phyloP scores from a whole-genome alignment of 208 protist genomes.

The Leishmania tropica region DNA sequence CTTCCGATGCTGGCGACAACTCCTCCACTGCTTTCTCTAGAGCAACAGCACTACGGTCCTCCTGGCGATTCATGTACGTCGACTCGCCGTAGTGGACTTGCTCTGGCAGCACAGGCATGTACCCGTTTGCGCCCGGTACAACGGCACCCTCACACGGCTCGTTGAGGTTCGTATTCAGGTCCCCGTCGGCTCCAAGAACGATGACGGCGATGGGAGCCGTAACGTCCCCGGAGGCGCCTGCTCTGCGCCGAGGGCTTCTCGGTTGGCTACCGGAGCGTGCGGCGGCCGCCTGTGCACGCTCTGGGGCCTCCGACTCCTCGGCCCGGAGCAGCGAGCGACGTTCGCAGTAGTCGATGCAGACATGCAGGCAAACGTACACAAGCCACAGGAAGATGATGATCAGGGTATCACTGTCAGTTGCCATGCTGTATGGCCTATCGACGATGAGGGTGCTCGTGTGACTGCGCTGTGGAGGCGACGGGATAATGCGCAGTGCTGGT shows the following conservation, averaged over 20 bases:
- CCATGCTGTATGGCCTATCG: not conserved
- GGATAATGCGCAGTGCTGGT: not conserved
- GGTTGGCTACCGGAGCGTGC: not conserved
- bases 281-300: not conserved
- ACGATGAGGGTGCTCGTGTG: not conserved
- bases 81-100: constrained; percentile 16
- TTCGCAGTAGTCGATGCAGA: constrained; percentile 12
- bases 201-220: not conserved
- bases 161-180: not conserved
- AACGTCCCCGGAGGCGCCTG: not conserved
- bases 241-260: not conserved
- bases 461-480: not conserved
- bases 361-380: constrained; percentile 7
- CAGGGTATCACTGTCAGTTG: not conserved
- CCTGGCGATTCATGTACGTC: not conserved
- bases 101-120: constrained; percentile 1
- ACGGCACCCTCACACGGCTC: constrained; percentile 18
- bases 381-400: constrained; percentile 16
- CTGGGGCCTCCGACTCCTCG: not conserved
- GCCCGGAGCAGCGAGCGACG: not conserved
- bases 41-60: no score
- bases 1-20: not conserved
- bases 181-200: constrained; percentile 4
- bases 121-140: constrained; percentile 11
- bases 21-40: not conserved